Percentiles rank a stretch among this genome's conserved stretches.
These are phyloP conservation scores for Jacaranda mimosifolia DNA, from an alignment of 257 asterid genomes.

Conservation along the genomic window DNA sequence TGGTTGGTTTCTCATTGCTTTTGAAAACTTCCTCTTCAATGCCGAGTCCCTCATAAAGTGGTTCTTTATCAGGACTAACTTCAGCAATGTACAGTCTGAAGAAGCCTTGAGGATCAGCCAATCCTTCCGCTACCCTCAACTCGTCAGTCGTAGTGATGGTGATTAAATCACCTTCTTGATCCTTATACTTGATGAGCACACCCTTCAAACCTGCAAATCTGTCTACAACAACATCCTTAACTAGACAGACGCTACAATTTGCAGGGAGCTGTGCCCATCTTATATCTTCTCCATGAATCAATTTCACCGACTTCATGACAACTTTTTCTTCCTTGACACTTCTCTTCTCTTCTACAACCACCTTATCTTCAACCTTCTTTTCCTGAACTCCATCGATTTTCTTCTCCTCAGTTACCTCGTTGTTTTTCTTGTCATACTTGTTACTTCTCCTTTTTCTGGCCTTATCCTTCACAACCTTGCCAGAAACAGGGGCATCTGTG, in stretches of 20 bases:
- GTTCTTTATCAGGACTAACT: slow-evolving; percentile 86
- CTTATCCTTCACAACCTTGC: slow-evolving; percentile 56
- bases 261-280: slow-evolving; percentile 85
- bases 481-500: slow-evolving; percentile 36
- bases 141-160: slow-evolving; percentile 89
- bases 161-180: slow-evolving; percentile 91
- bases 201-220: slow-evolving; percentile 82
- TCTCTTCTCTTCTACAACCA: slow-evolving; percentile 69
- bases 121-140: slow-evolving; percentile 84
- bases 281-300: slow-evolving; percentile 85
- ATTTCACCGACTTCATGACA: slow-evolving; percentile 66
- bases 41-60: slow-evolving; percentile 67
- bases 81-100: slow-evolving; percentile 79
- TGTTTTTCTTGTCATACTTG: slow-evolving; percentile 56
- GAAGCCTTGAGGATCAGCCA: slow-evolving; percentile 72
- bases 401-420: slow-evolving; percentile 56
- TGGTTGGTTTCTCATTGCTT: slow-evolving; percentile 49
- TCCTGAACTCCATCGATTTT: slow-evolving; percentile 55
- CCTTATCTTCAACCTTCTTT: slow-evolving; percentile 72
- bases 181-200: slow-evolving; percentile 85
- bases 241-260: slow-evolving; percentile 66
- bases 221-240: slow-evolving; percentile 76
- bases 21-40: slow-evolving; percentile 49
- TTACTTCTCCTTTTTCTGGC: slow-evolving; percentile 64
- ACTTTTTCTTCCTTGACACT: slow-evolving; percentile 77